These are phyloP conservation scores for Zymoseptoria pseudotritici DNA, from an alignment of 2,329 filamentous ascomycete genomes.

Conservation along the genomic window DNA sequence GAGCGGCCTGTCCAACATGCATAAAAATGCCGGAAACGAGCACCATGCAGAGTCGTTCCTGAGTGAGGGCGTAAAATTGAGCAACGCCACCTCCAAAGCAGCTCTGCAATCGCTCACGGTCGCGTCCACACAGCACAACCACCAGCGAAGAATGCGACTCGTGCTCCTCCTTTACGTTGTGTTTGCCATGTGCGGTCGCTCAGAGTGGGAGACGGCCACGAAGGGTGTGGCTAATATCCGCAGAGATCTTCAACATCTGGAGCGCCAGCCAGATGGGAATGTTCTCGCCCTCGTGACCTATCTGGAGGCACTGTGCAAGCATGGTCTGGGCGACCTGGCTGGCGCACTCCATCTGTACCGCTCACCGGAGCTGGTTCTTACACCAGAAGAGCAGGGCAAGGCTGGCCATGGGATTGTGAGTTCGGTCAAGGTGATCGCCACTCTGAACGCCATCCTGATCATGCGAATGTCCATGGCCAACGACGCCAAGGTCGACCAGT, in stretches of 20 bases:
- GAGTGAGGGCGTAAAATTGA: constrained; percentile 48
- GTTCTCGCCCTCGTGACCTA: constrained; percentile 49
- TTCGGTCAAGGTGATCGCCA: constrained; percentile 37
- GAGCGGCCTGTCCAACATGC: constrained; percentile 48
- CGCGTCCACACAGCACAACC: constrained; percentile 46
- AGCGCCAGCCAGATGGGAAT: constrained; percentile 6
- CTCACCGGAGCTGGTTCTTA: constrained; percentile 47
- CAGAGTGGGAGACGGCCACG: constrained; percentile 60
- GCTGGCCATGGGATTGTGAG: constrained; percentile 29
- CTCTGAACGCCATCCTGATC: constrained; percentile 44
- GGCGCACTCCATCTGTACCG: constrained; percentile 61
- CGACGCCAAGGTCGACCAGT: constrained; percentile 45
- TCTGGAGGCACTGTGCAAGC: constrained; percentile 65
- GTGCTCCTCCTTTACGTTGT: constrained; percentile 66
- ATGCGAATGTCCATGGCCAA: constrained; percentile 31
- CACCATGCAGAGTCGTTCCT: constrained; percentile 51
- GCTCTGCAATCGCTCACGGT: constrained; percentile 17
- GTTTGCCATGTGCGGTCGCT: constrained; percentile 61
- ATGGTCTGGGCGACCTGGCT: constrained; percentile 68
- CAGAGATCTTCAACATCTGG: constrained; percentile 19
- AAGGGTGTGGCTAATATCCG: constrained; percentile 50
- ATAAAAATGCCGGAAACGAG: constrained; percentile 47
- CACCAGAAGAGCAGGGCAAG: constrained; percentile 33
- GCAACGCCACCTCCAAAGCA: constrained; percentile 10
- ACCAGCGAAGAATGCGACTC: constrained; percentile 59